Base-by-base conservation (phyloP, 2,329 filamentous ascomycete genomes). In the Fusarium nematophilum region DNA sequence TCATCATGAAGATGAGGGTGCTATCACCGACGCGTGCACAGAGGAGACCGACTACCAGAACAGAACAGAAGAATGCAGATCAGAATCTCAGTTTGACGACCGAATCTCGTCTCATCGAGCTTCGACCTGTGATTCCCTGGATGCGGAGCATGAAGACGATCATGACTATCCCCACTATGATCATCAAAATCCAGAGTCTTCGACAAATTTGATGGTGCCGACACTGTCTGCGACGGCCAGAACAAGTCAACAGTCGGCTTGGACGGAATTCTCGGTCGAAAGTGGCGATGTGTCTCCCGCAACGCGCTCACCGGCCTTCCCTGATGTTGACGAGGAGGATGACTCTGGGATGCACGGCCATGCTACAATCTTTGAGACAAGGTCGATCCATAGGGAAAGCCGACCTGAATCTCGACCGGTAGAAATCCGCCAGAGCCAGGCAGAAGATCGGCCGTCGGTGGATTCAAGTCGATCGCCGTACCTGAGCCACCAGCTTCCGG, bases 201-300 rank as follows among this genome's bases (percentile, higher is more conserved):
- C 79, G 11, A 77, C 77, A 49, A 81, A 76, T 51, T 74, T 86
- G 8, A 73, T 75, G 45, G 77, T 85, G 11, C 84, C 83, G 10
- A 77, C 43, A 70, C 78, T 62, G 66, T 78, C 43, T 68, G 77
- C 45, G 72, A 78, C 34, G 76, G 70, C 85, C 54, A 78, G 84
- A 30, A 72, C 75, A 15, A 87, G 84, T 59, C 82, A 85, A 42
- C 80, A 82, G 48, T 86, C 84, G 2, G 76, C 79, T n/a, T 87
- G 85, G 85, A 87, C 85, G 21, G 84, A 87, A 65, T 81, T 83
- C 56, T 85, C 84, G 0, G 74, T 86, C 9, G 83, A 83, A 13
- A 86, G 82, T 53, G 78, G 75, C 15, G 81, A 83, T 55, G 63
- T 61, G n/a, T 73, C 74, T 10, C 72, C 73, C 33, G 57, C 47